These are phyloP conservation scores for Abelmoschus esculentus DNA, from an alignment of 345 rosid genomes.

Conservation along the genomic window DNA sequence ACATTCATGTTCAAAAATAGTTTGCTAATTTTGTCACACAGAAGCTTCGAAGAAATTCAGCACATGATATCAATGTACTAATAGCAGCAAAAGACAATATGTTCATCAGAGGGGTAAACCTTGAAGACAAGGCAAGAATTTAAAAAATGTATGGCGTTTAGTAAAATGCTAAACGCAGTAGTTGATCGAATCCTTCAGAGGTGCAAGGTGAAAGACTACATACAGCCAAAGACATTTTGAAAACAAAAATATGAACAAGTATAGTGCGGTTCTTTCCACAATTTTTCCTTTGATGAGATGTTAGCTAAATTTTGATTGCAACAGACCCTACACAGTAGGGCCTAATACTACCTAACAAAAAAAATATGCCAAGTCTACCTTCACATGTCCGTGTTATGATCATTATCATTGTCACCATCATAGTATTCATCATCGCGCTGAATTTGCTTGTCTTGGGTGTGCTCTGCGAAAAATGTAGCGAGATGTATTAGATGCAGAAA, in stretches of 20 bases:
- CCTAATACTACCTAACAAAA: background rate
- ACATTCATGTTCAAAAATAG: background rate
- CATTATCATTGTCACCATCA: constrained; percentile 81
- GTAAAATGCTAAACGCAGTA: background rate
- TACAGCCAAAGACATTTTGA: background rate
- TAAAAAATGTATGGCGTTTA: background rate
- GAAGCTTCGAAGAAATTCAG: background rate
- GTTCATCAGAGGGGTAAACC: background rate
- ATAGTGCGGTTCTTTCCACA: background rate
- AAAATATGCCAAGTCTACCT: background rate
- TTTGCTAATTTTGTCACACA: background rate
- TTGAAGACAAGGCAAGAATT: background rate
- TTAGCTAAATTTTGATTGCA: no score
- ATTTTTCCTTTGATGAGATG: background rate
- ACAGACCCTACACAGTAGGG: background rate
- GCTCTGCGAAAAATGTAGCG: constrained; percentile 41
- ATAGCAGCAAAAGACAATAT: background rate
- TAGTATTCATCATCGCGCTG: constrained; percentile 88
- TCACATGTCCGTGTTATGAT: constrained; percentile 41
- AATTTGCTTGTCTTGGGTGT: constrained; percentile 74
- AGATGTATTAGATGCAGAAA: background rate
- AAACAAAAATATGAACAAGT: background rate
- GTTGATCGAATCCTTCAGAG: background rate
- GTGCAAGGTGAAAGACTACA: background rate
- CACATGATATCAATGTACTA: background rate